phyloP scores from a whole-genome alignment of 2,329 filamentous ascomycete genomes.

The Claviceps spartinae region DNA sequence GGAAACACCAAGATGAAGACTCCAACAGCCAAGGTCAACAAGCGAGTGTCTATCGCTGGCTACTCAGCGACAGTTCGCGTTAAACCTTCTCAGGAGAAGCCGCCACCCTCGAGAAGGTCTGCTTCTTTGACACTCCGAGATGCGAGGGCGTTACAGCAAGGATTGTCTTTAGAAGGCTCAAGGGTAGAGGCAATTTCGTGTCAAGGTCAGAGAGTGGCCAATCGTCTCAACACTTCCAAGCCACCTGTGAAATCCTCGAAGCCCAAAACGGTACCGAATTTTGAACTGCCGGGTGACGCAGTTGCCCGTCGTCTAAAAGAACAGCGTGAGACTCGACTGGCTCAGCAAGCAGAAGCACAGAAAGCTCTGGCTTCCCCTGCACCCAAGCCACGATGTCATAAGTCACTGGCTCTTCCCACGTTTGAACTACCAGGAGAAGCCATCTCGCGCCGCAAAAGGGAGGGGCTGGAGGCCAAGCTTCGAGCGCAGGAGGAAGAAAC shows the following conservation, averaged over 20 bases:
- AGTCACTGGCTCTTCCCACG: conserved; percentile 36
- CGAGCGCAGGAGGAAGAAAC: conserved; percentile 47
- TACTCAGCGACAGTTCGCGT: conserved; percentile 27
- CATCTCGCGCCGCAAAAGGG: conserved; percentile 40
- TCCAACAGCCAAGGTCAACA: conserved; percentile 7
- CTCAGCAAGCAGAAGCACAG: conserved; percentile 21
- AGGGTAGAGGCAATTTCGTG: conserved; percentile 8
- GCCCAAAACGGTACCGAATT: conserved; percentile 38
- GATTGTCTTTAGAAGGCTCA: conserved; percentile 4
- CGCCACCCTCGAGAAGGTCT: conserved; percentile 28
- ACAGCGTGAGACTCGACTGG: conserved; percentile 41
- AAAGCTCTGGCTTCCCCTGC: conserved; percentile 22
- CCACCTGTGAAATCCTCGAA: conserved; percentile 38
- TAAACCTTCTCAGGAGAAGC: conserved; percentile 24
- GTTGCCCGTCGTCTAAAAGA: conserved; percentile 44
- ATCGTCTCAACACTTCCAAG: conserved; percentile 22
- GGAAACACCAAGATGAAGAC: conserved; percentile 8
- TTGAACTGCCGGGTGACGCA: conserved; percentile 50
- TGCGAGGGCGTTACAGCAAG: conserved; percentile 10
- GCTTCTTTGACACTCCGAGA: conserved; percentile 25
- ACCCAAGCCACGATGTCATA: conserved; percentile 35
- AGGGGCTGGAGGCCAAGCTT: conserved; percentile 41
- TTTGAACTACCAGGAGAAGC: conserved; percentile 53
- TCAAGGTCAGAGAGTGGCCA: conserved; percentile 10
- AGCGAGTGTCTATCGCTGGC: conserved; percentile 18